phyloP scores from a whole-genome alignment of 768 basidiomycete genomes.

The Amanita fuliginea region DNA sequence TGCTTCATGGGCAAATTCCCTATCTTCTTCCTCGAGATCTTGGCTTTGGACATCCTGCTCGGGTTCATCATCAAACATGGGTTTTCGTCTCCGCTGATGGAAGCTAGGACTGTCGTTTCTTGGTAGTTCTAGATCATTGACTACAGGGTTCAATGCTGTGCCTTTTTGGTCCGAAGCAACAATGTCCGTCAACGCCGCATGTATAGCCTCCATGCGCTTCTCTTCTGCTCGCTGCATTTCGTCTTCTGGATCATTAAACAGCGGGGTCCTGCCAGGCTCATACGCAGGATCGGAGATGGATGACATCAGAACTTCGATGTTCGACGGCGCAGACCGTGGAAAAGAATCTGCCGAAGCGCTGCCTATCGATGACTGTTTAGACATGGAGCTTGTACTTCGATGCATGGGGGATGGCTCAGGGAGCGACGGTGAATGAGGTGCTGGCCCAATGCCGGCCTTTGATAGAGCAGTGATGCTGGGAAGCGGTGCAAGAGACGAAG shows the following conservation, averaged over 20 bases:
- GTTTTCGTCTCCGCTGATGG: slow-evolving; percentile 15
- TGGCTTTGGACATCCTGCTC: slow-evolving; percentile 37
- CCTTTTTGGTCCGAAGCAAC: slow-evolving; percentile 67
- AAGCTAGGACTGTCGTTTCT: slow-evolving; percentile 3
- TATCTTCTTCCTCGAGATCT: slow-evolving; percentile 24
- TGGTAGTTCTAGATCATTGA: not conserved
- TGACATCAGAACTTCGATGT: slow-evolving; percentile 79
- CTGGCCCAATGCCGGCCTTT: not conserved
- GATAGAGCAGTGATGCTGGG: not conserved
- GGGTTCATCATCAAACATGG: slow-evolving; percentile 18
- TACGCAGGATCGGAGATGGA: slow-evolving; percentile 41
- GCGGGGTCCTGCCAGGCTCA: slow-evolving; percentile 53
- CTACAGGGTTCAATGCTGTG: slow-evolving; percentile 4
- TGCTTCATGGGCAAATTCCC: slow-evolving; percentile 20
- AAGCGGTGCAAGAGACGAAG: not conserved
- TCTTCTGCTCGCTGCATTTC: slow-evolving; percentile 60
- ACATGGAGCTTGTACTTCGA: slow-evolving; percentile 28
- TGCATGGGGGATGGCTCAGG: slow-evolving; percentile 29
- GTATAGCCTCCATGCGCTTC: slow-evolving; percentile 90
- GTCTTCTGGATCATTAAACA: slow-evolving; percentile 78
- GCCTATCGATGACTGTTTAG: slow-evolving; percentile 22
- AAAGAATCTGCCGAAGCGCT: slow-evolving; percentile 12
- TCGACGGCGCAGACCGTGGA: slow-evolving; percentile 27
- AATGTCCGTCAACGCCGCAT: slow-evolving; percentile 92
- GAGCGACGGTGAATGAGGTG: slow-evolving; percentile 14